Evolutionary conservation across 225 moss, liverwort and hornwort species (phyloP).

Genomic region (Marchantia polymorpha): DNA sequence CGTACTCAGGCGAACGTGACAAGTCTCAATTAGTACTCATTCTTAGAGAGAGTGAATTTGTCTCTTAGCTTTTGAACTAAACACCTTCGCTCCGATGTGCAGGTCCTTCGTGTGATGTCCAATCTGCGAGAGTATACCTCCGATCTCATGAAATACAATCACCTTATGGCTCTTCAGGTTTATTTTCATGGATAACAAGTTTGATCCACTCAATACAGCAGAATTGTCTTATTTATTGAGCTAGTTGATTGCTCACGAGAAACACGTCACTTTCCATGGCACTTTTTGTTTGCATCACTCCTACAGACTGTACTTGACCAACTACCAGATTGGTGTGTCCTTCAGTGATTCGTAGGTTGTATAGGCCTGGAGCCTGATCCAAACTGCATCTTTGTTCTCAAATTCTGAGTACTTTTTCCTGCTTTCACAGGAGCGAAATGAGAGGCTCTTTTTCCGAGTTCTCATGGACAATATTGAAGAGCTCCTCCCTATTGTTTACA

Average conservation of each 20-base stretch:
- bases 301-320: neutral
- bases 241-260: neutral
- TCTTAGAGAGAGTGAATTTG: neutral
- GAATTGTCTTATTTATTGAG: neutral
- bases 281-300: neutral
- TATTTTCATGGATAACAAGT: neutral
- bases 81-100: neutral
- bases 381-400: neutral
- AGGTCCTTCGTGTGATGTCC: constrained; percentile 69
- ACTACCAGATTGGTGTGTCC: too few relatives aligned
- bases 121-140: constrained; percentile 67
- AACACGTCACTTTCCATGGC: neutral
- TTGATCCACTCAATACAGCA: neutral
- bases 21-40: neutral
- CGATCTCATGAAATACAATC: constrained; percentile 71
- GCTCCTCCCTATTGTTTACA: constrained; percentile 76
- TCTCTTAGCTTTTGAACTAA: neutral
- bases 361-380: neutral
- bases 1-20: neutral
- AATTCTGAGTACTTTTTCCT: neutral
- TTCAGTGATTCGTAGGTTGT: neutral
- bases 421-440: constrained; percentile 59
- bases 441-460: constrained; percentile 77
- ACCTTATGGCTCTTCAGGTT: constrained; percentile 80
- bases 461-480: constrained; percentile 75